These are phyloP conservation scores for Graphilbum sp. DNA, from an alignment of 2,329 filamentous ascomycete genomes.

Conservation along the genomic window DNA sequence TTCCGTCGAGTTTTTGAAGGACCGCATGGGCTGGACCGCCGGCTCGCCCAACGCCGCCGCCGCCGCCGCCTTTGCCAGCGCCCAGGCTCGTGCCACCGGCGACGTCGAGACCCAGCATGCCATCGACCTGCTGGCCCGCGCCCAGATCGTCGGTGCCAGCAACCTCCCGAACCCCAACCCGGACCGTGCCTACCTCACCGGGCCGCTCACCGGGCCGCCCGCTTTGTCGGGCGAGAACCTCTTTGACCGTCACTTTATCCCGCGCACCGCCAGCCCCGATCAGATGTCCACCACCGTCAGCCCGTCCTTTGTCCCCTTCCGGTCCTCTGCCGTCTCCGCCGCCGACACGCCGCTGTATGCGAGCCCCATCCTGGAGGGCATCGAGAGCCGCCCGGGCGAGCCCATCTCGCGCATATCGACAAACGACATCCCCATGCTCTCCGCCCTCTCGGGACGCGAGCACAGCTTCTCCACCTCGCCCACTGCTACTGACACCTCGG, in stretches of 20 bases:
- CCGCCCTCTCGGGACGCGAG: not conserved
- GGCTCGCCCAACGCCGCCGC: conserved; percentile 23
- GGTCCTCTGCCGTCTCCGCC: conserved; percentile 34
- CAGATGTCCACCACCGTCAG: conserved; percentile 13
- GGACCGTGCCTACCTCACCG: conserved; percentile 18
- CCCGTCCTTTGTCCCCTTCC: not conserved
- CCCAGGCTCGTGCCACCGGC: conserved; percentile 66
- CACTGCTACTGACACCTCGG: no score
- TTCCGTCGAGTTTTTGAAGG: conserved; percentile 92
- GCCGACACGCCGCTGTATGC: conserved; percentile 18
- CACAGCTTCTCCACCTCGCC: no score
- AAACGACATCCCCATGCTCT: not conserved
- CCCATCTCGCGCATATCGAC: not conserved
- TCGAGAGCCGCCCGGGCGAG: not conserved
- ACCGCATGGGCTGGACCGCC: conserved; percentile 65
- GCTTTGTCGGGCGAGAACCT: conserved; percentile 58
- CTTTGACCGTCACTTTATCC: conserved; percentile 69
- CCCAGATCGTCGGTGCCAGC: conserved; percentile 59
- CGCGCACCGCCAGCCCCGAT: conserved; percentile 34
- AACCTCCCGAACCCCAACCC: conserved; percentile 34
- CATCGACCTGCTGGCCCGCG: conserved; percentile 72
- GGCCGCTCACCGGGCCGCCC: conserved; percentile 69
- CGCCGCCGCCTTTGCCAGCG: conserved; percentile 62
- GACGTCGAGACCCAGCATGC: conserved; percentile 80
- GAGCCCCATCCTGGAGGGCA: not conserved